phyloP scores from a whole-genome alignment of 2,329 filamentous ascomycete species.

The Eurotiales sp. region DNA sequence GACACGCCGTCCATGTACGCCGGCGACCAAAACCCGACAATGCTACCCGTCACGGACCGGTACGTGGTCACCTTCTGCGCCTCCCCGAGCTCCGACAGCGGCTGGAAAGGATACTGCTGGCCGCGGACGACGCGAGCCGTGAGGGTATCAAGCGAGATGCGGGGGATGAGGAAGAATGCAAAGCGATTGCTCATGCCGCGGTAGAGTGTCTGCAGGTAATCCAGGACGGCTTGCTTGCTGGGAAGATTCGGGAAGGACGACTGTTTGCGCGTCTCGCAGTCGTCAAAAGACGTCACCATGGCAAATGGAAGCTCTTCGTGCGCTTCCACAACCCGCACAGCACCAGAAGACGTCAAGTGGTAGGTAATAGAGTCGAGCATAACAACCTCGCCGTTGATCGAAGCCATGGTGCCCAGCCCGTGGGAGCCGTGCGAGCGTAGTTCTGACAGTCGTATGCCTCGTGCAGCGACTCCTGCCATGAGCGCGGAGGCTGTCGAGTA shows the following conservation, averaged over 20 bases:
- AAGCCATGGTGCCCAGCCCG: constrained; percentile 13
- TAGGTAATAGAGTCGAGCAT: constrained; percentile 13
- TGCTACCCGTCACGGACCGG: not conserved
- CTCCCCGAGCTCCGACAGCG: constrained; percentile 13
- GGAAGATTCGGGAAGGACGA: constrained; percentile 6
- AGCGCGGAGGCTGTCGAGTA: constrained; percentile 15
- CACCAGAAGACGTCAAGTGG: constrained; percentile 10
- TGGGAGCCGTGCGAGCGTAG: constrained; percentile 13
- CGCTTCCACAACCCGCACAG: constrained; percentile 6
- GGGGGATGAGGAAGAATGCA: constrained; percentile 10
- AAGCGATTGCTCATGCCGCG: constrained; percentile 11
- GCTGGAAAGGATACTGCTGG: constrained; percentile 14
- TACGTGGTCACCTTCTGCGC: constrained; percentile 14
- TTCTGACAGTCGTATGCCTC: constrained; percentile 9
- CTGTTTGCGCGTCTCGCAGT: constrained; percentile 11
- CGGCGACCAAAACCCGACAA: constrained; percentile 16
- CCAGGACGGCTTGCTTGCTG: constrained; percentile 8
- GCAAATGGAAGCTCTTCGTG: constrained; percentile 14
- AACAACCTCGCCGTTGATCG: constrained; percentile 16
- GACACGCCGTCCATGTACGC: constrained; percentile 14
- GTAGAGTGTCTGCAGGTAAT: constrained; percentile 4
- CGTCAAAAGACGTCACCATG: constrained; percentile 12
- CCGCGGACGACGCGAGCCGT: constrained; percentile 15
- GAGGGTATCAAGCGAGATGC: constrained; percentile 4
- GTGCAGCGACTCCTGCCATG: constrained; percentile 14